Evolutionary conservation across 2,329 filamentous ascomycete genomes (phyloP).

Genomic region (Clarireedia homoeocarpa): DNA sequence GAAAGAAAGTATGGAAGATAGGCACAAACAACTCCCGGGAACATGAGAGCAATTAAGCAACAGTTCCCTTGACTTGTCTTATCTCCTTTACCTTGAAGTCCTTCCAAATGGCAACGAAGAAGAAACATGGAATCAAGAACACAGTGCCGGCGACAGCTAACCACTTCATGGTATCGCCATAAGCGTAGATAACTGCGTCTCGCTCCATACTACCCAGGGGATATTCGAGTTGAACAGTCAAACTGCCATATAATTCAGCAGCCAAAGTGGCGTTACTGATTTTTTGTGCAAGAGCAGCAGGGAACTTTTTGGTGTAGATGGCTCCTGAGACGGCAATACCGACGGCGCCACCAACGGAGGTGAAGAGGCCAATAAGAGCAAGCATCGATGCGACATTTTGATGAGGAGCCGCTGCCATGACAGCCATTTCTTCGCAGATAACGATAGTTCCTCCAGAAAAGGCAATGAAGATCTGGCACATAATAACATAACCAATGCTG

Average conservation of each 20-base stretch:
- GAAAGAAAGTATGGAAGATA: too few relatives aligned
- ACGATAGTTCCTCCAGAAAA: conserved; percentile 49
- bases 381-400: conserved; percentile 53
- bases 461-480: conserved; percentile 53
- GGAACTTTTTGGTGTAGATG: conserved; percentile 56
- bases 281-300: conserved; percentile 29
- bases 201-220: conserved; percentile 41
- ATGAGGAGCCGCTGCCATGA: conserved; percentile 52
- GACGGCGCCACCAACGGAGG: conserved; percentile 52
- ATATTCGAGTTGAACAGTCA: conserved; percentile 47
- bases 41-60: conserved; percentile 11
- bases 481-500: conserved; percentile 45
- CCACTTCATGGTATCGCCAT: conserved; percentile 44
- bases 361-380: conserved; percentile 52
- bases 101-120: conserved; percentile 37
- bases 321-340: conserved; percentile 54
- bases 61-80: conserved; percentile 22
- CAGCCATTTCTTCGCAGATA: conserved; percentile 51
- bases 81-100: conserved; percentile 39
- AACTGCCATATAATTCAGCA: conserved; percentile 38
- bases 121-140: conserved; percentile 35
- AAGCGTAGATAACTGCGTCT: conserved; percentile 52
- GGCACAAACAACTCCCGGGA: too few relatives aligned
- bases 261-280: conserved; percentile 31
- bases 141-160: conserved; percentile 32